Conservation (phyloP, 164 flowering plant species). For the Dillenia turbinata region DNA sequence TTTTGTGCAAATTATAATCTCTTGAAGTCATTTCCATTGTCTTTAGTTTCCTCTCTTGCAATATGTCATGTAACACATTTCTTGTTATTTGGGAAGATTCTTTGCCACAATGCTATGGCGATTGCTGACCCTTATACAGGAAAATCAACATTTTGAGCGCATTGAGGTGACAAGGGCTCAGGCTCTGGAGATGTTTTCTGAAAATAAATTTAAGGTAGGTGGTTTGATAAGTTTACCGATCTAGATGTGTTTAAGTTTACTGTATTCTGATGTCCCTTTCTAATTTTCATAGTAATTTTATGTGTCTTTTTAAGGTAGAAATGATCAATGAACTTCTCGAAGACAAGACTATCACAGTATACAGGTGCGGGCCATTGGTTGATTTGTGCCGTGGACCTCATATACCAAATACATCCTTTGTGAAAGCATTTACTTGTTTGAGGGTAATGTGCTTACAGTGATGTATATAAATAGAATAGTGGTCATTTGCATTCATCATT, state of each 20-base stretch:
- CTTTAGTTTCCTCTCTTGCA: too few relatives aligned
- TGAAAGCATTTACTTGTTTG: constrained; percentile 81
- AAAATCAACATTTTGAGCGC: constrained; percentile 94
- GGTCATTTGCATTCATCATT: neutral
- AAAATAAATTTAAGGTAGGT: constrained; percentile 80
- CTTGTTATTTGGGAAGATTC: too few relatives aligned
- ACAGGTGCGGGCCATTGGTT: constrained; percentile 97
- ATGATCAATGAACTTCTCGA: constrained; percentile 86
- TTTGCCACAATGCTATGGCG: too few relatives aligned
- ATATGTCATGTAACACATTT: too few relatives aligned
- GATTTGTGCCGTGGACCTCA: constrained; percentile 99
- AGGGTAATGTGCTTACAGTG: constrained; percentile 47
- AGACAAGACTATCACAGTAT: constrained; percentile 97
- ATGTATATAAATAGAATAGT: neutral
- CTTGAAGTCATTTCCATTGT: too few relatives aligned
- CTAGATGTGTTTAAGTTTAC: neutral
- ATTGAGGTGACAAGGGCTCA: constrained; percentile 90
- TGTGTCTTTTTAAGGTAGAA: constrained; percentile 52
- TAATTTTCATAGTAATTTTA: neutral
- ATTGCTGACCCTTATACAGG: constrained; percentile 39
- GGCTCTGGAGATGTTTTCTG: constrained; percentile 95
- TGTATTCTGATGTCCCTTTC: neutral
- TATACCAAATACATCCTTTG: constrained; percentile 96
- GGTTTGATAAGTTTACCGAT: neutral
- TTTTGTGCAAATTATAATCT: too few relatives aligned